Evolutionary conservation across 192 early-diverging fungal genomes (phyloP).

Genomic region (Piromyces finnis): DNA sequence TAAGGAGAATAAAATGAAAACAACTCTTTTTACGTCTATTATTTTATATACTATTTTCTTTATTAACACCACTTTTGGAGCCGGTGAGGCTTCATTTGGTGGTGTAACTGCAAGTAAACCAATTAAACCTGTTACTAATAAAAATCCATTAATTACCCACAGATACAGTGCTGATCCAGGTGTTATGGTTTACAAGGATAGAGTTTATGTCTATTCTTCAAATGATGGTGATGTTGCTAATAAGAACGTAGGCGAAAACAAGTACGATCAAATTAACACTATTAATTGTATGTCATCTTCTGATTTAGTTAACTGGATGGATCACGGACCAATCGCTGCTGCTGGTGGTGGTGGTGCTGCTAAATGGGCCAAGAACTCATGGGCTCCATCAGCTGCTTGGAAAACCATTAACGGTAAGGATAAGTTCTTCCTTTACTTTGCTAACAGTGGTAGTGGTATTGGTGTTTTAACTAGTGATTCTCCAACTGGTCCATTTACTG

Average conservation of each 20-base stretch:
- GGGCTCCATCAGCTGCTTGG: background rate
- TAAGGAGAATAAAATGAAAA: background rate
- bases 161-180: background rate
- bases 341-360: background rate
- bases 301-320: background rate
- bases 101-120: background rate
- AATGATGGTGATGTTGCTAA: background rate
- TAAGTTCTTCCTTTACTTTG: too few species aligned
- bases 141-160: background rate
- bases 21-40: background rate
- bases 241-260: background rate
- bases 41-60: background rate
- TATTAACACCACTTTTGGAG: background rate
- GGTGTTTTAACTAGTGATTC: too few species aligned
- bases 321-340: background rate
- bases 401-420: background rate
- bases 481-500: too few species aligned
- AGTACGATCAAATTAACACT: background rate
- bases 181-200: background rate
- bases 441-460: too few species aligned
- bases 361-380: background rate
- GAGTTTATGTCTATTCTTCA: background rate
- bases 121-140: background rate
- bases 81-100: background rate
- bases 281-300: background rate